Evolutionary conservation across 202 grass and related monocot genomes (phyloP), one percentile per base, ranked within the genome.

Genomic region (Brachypodium distachyon): DNA sequence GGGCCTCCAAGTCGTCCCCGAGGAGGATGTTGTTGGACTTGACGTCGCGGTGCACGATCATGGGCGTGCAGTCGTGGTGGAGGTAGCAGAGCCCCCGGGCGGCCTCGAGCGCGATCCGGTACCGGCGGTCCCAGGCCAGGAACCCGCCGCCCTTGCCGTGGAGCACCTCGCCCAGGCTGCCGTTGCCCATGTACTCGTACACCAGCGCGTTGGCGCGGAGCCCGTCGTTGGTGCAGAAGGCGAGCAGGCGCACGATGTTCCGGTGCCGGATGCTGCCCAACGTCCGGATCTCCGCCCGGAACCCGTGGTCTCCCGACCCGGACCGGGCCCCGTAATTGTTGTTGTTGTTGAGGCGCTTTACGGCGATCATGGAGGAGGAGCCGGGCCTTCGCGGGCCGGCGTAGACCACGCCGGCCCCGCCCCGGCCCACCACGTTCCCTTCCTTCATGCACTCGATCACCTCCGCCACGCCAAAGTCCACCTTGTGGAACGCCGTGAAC

Each of bases 21-120:
- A 99, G 83, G 17, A 99, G 71, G 67, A 96, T 99, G 83, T 99
- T 99, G 82, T 99, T 99, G 53, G 89, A 96, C 87, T 99, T 99
- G 23, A 99, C 92, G 82, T 99, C 96, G 0, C 92, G 87, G 72
- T 99, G 96, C 11, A 99, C 87, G 76, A 96, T 99, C 74, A 90
- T 90, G 5, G 92, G 92, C 0, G 83, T 61, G 65, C 89, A 99
- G 77, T 99, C 96, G 50, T 99, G 96, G 87, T 99, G 96, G 5
- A 96, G 83, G 83, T 99, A 99, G 80, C 96, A 99, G 3, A 99
- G 81, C 3, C 96, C 96, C 4, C 96, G 70, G 36, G 96, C 96
- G 8, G 92, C 87, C 90, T 99, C 96, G 43, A 87, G 14, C 1
- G 96, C 92, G 32, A 99, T 93, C 43, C 85, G 75, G 81, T 93